Evolutionary conservation across 2,329 filamentous ascomycete genomes (phyloP), one percentile per base, ranked within the genome.

Genomic region (Penicillium sp.): DNA sequence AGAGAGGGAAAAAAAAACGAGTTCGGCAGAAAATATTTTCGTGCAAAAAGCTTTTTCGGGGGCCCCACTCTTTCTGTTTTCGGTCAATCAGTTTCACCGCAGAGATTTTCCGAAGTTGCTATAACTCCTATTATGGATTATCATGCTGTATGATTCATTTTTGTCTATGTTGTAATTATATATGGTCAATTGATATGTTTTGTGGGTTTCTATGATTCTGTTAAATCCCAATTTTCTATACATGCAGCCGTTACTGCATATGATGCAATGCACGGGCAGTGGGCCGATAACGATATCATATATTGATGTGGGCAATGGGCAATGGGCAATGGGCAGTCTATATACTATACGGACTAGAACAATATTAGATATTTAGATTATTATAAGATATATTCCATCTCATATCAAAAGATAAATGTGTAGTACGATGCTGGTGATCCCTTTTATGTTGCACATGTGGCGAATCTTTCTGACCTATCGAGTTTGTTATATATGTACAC

Each of bases 1-100:
- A 61, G 61, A 45, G 65, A 64, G 58, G 60, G 59, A 63, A 61
- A 65, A 61, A 60, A 62, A 61, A 65, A 23, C 23, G 39, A 56
- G 47, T 64, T 65, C 44, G 58, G 54, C 43, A 63, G 57, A 63
- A 64, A 62, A 61, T 57, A 53, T 57, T 57, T 57, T 57, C 54
- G n/a, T 57, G 55, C 55, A 53, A 53, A 53, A 51, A 53, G 29
- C 39, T 41, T 53, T 42, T 53, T 25, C 31, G 4, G 17, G 17
- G 36, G 7, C 49, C 55, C 55, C 53, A 50, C 38, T 47, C 42
- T 29, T 53, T 42, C 55, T 51, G 55, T 29, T 57, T 57, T 42
- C 36, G 39, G 50, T 36, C 49, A 53, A 49, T 49, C 45, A 8
- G 15, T 25, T 49, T 49, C 31, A 49, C 45, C 45, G 45, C 45